phyloP scores from a whole-genome alignment of 2,329 filamentous ascomycete species.

The Lachnellula arida region DNA sequence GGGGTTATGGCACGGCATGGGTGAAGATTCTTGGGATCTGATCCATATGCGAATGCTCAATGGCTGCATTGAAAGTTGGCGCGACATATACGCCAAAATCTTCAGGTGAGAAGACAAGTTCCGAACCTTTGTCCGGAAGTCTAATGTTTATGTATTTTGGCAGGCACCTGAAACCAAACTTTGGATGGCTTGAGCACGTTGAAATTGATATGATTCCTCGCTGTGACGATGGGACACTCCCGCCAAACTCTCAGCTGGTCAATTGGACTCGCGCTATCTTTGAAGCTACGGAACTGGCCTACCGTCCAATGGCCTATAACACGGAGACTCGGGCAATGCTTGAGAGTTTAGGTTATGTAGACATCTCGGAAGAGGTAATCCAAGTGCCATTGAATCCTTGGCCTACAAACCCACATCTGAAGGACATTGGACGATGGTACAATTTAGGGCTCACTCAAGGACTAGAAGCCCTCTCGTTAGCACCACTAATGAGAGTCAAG shows the following conservation, averaged over 20 bases:
- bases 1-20: constrained; percentile 56
- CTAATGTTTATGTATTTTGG: constrained; percentile 13
- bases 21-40: constrained; percentile 53
- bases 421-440: constrained; percentile 75
- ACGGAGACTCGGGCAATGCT: constrained; percentile 56
- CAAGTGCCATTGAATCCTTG: constrained; percentile 71
- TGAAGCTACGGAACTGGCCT: constrained; percentile 60
- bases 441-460: constrained; percentile 72
- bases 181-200: constrained; percentile 77
- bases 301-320: constrained; percentile 63
- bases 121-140: background rate
- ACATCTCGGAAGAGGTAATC: constrained; percentile 68
- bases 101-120: constrained; percentile 48
- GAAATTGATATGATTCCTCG: constrained; percentile 81
- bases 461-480: constrained; percentile 67
- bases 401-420: constrained; percentile 58
- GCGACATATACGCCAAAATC: constrained; percentile 65
- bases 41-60: constrained; percentile 77
- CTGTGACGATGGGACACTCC: constrained; percentile 62
- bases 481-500: constrained; percentile 63
- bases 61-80: constrained; percentile 76
- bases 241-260: constrained; percentile 51
- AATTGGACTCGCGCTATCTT: constrained; percentile 68
- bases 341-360: constrained; percentile 68
- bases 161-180: constrained; percentile 71